A percentile compares a stretch with the other conserved stretches of the same genome.
phyloP scores from a whole-genome alignment of 495 filamentous ascomycete species.

The Stereocaulon alpinum region DNA sequence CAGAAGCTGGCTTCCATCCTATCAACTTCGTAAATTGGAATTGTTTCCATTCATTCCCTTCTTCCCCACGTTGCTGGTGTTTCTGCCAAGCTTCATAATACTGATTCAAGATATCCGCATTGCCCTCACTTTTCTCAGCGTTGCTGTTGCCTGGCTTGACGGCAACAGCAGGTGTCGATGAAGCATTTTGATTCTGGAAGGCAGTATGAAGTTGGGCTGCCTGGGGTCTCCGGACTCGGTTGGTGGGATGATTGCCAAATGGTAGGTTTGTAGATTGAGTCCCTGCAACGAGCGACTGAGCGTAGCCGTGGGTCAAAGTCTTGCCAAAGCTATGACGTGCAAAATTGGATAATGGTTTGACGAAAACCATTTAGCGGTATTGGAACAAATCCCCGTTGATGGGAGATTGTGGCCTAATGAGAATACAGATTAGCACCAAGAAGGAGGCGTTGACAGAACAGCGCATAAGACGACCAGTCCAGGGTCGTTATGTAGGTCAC shows the following conservation, averaged over 20 bases:
- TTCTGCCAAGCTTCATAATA: conserved; percentile 85
- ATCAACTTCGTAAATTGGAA: conserved; percentile 78
- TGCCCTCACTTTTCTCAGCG: conserved; percentile 28
- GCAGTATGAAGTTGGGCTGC: conserved; percentile 63
- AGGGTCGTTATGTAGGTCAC: not conserved
- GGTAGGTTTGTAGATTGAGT: conserved; percentile 61
- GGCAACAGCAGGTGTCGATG: conserved; percentile 33
- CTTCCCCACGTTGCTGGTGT: conserved; percentile 53
- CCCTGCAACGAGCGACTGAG: conserved; percentile 92
- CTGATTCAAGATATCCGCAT: conserved; percentile 57
- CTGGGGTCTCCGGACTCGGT: conserved; percentile 48
- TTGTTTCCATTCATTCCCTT: conserved; percentile 78
- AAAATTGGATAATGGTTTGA: conserved; percentile 66
- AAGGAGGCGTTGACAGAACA: not conserved
- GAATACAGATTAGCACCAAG: not conserved
- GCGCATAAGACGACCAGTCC: not conserved
- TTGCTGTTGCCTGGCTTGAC: conserved; percentile 28
- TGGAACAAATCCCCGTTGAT: conserved; percentile 19
- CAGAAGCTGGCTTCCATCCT: conserved; percentile 61
- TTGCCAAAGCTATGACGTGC: conserved; percentile 95
- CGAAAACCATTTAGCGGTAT: conserved; percentile 70
- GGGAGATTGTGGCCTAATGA: not conserved
- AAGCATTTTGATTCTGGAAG: conserved; percentile 55
- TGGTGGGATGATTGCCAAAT: conserved; percentile 39
- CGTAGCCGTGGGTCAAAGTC: conserved; percentile 93